Base-by-base conservation (phyloP, 2,329 filamentous ascomycete genomes). In the Claviceps fusiformis region DNA sequence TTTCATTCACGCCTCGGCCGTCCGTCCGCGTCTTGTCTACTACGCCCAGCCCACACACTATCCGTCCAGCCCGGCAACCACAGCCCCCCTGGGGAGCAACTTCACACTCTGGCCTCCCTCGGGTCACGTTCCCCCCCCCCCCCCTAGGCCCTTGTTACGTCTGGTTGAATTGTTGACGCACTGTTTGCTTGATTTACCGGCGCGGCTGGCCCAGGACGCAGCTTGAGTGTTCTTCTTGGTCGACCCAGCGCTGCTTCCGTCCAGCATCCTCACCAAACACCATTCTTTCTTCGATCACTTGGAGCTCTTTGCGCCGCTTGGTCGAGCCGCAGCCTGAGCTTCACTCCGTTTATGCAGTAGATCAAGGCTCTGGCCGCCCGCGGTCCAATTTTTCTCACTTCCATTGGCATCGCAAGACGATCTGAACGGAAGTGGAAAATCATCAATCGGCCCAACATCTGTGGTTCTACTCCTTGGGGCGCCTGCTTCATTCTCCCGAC, bases 61-160 rank as follows among this genome's bases (percentile, higher is more conserved):
- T 31, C 17, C 29, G 35, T 27, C 29, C 46, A 48, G 46, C 29
- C 46, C 27, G 48, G 43, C 43, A 44, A 41, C 44, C 39, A 41
- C 17, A 31, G 27, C 47, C 55, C 54, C 54, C 55, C 45, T 27
- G 15, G 24, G 17, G 56, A 55, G 33, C 53, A 39, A 19, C 31
- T 43, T 39, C 54, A 44, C 56, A 54, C 47, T 53, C 56, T 57
- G 54, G 50, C 56, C 53, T 55, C 35, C 45, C 54, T 55, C 41
- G 19, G 46, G 50, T 29, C 44, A 44, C 50, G 43, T 48, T 31
- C 33, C 33, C 24, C 39, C 55, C 24, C 24, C 24, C 24, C 24
- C 24, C 24, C 24, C 24, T 2, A 2, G 24, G 54, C 43, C 55
- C 52, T 43, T 52, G 31, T 37, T 49, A 29, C 54, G 17, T 17